Conservation (phyloP, 75 land plant species). For the Cupressus sempervirens region DNA sequence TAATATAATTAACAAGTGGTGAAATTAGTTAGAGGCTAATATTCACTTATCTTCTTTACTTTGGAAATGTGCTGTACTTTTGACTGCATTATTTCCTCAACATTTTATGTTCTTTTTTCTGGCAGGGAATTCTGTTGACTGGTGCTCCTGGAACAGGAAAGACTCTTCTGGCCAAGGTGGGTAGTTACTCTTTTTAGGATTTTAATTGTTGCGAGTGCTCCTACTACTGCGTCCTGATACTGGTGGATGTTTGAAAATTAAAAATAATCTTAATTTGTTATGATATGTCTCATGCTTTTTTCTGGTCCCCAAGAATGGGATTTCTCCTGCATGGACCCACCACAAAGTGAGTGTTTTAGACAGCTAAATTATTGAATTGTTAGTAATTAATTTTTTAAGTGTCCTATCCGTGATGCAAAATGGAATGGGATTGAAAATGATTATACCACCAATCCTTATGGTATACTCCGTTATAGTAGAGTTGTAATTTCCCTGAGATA, state of each 20-base stretch:
- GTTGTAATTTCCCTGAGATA: neutral
- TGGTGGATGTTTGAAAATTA: neutral
- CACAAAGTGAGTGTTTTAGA: neutral
- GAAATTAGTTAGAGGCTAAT: neutral
- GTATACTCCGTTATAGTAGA: neutral
- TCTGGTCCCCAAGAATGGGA: neutral
- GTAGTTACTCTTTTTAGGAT: neutral
- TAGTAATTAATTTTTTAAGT: neutral
- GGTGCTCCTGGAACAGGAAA: slow-evolving; percentile 99
- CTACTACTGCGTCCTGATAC: neutral
- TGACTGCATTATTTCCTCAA: neutral
- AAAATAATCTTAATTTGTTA: neutral
- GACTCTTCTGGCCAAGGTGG: slow-evolving; percentile 93
- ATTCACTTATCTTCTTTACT: neutral
- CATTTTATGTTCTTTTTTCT: neutral
- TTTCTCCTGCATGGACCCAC: neutral
- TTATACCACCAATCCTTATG: neutral
- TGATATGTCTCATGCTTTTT: neutral
- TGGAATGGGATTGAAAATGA: neutral
- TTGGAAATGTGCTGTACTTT: neutral
- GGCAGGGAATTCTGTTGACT: slow-evolving; percentile 95
- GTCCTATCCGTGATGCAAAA: neutral
- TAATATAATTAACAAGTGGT: neutral
- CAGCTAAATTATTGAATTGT: neutral
- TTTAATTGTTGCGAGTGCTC: neutral